Evolutionary conservation across 2,329 filamentous ascomycete species (phyloP), one percentile per base, ranked within the genome.

Genomic region (Ophiocordyceps camponoti-leonardi): DNA sequence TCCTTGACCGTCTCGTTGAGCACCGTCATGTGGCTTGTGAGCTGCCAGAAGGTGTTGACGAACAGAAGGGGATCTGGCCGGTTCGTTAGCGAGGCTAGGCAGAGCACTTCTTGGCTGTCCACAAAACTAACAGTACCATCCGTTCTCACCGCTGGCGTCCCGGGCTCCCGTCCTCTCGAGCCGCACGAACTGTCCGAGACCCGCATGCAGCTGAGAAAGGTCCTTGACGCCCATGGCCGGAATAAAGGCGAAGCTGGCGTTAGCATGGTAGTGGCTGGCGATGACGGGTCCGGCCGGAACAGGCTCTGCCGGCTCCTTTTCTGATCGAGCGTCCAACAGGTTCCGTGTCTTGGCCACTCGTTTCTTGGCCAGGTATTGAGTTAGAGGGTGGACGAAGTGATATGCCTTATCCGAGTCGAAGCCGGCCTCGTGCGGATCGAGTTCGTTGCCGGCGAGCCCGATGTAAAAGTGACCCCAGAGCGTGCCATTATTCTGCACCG

Each of bases 21-120:
- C 52, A 88, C 73, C 20, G 75, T 86, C 90, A 96, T 96, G 55
- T 96, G 86, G 50, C 74, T 81, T 59, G 77, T 85, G 51, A 98
- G 72, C 64, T 96, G 90, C 92, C 92, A 98, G 65, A 98, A 98
- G 4, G 83, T 93, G 66, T 98, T 98, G 58, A 92, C 70, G 60
- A 86, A 98, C 37, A 96, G 66, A 41, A 95, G 77, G 5, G 92
- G 92, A 58, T 78, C 68, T 71, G 45, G 1, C n/a, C 28, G 31
- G 37, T 31, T 16, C 35, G 35, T 39, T 7, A 16, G 40, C 20
- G 11, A 23, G 20, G 13, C 40, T 5, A 20, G 12, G 22, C 12
- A 41, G 22, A n/a, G 10, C 20, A 12, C 26, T 10, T 8, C 13
- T 16, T 6, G 19, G 14, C 19, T 18, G 1, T 3, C 7, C 3